These are phyloP conservation scores for Iberis pinnata DNA, from an alignment of 345 rosid species.

Conservation along the genomic window DNA sequence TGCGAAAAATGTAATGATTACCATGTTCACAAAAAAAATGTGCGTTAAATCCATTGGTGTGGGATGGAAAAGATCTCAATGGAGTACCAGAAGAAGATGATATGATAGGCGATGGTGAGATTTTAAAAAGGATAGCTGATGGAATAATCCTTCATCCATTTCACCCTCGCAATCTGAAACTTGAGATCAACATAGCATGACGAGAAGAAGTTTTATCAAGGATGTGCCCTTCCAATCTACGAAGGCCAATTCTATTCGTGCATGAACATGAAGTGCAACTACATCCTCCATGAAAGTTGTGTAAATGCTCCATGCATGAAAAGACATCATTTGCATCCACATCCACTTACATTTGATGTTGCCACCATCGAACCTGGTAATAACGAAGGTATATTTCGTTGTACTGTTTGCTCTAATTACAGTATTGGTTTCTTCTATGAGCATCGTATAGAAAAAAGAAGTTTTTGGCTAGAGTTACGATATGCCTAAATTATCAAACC, in stretches of 20 bases:
- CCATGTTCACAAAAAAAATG: conserved; percentile 2
- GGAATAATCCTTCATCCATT: not conserved
- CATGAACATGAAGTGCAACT: not conserved
- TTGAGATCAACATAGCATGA: not conserved
- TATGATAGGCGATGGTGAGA: not conserved
- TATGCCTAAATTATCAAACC: not conserved
- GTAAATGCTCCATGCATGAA: not conserved
- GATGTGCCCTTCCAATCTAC: not conserved
- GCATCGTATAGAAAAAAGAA: not conserved
- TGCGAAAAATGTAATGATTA: not conserved
- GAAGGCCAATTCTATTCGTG: not conserved
- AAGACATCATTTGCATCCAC: not conserved
- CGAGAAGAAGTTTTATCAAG: not conserved
- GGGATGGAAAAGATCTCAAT: not conserved
- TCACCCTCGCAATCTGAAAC: not conserved
- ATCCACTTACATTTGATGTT: not conserved
- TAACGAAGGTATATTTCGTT: not conserved
- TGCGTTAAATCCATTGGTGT: not conserved
- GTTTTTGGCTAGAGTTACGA: not conserved
- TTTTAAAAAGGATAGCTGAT: not conserved
- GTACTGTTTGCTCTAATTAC: fast-evolving
- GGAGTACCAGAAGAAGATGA: conserved; percentile 1
- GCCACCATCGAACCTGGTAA: too few species aligned
- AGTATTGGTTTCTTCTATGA: not conserved
- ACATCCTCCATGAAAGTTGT: not conserved